Evolutionary conservation across 148 eudicot genomes (phyloP).

Genomic region (Pharnaceum exiguum): DNA sequence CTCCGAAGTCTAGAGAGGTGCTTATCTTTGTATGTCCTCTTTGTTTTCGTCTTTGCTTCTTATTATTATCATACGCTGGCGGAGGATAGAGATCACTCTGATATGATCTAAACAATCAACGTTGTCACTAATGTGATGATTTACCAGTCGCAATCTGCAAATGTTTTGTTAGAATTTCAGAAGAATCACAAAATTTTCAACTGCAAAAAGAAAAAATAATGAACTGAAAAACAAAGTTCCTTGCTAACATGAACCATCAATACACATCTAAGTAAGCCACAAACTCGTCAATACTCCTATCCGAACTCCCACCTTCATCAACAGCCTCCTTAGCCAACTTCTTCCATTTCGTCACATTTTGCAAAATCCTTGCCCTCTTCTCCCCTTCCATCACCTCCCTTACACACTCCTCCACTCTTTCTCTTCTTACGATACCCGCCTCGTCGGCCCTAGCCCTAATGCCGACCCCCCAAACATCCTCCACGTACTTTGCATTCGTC

Average conservation of each 20-base stretch:
- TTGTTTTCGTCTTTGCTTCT: too few species aligned
- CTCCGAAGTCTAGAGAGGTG: too few species aligned
- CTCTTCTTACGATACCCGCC: conserved; percentile 33
- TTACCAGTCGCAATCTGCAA: too few species aligned
- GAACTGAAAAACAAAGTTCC: too few species aligned
- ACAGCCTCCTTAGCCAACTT: conserved; percentile 53
- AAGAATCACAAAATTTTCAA: too few species aligned
- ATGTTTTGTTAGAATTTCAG: too few species aligned
- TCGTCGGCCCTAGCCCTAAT: conserved; percentile 29
- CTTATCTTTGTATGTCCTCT: too few species aligned
- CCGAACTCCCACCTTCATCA: conserved; percentile 56
- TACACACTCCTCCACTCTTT: conserved; percentile 29
- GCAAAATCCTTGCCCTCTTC: conserved; percentile 30
- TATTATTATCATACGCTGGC: too few species aligned
- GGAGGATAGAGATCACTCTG: too few species aligned
- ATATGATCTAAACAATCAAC: too few species aligned
- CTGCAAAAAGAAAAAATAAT: too few species aligned
- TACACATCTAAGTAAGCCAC: conserved; percentile 8
- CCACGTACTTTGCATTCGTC: conserved; percentile 48
- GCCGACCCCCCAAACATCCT: conserved; percentile 58
- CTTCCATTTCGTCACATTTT: conserved; percentile 41
- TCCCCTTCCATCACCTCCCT: conserved; percentile 52
- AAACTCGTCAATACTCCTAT: conserved; percentile 44
- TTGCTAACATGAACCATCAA: neutral
- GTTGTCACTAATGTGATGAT: too few species aligned